Evolutionary conservation across 441 rosid genomes (phyloP), one percentile per base, ranked within the genome.

Genomic region (Dalechampia spathulata): DNA sequence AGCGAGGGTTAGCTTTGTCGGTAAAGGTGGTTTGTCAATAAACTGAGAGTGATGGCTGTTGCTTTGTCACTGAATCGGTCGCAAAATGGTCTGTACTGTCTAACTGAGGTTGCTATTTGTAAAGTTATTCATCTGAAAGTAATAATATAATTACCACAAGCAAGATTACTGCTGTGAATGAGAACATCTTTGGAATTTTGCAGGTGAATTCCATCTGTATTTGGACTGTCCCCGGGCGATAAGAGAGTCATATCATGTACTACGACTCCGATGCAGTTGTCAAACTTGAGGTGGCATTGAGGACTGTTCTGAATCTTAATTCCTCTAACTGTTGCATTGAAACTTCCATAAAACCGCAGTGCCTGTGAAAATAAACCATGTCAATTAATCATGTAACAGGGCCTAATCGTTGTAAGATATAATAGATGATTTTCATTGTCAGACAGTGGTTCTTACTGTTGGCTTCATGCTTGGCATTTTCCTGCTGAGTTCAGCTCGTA

Each of bases 181-280:
- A 84, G 72, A 63, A 83, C 98, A 55, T 94, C 83, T 72, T 61
- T 80, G 70, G 99, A 78, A 75, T 90, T 87, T 71, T 94, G 99
- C 36, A 94, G 75, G 75, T 94, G 99, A 64, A 94, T 84, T 55
- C 96, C 99, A 50, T 90, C 99, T 0, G 98, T 94, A 61, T 94
- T 90, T 34, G 96, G 99, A 77, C 98, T 94, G 57, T 94, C 78
- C 4, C 96, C 94, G 1, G 99, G 98, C 14, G 99, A 90, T 26
- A 85, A 80, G 55, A 84, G n/a, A 37, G 17, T 63, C n/a, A 90
- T 52, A 61, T 84, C 86, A 65, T 90, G 96, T 21, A 94, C 95
- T 52, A 59, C 55, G 16, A 87, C 96, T 25, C 87, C 91, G 5
- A 75, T 51, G 78, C 95, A 94, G 70, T 87, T 76, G 65, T 90